Evolutionary conservation across 495 filamentous ascomycete genomes (phyloP), one percentile per base, ranked within the genome.

Genomic region (Xylaria nigripes): DNA sequence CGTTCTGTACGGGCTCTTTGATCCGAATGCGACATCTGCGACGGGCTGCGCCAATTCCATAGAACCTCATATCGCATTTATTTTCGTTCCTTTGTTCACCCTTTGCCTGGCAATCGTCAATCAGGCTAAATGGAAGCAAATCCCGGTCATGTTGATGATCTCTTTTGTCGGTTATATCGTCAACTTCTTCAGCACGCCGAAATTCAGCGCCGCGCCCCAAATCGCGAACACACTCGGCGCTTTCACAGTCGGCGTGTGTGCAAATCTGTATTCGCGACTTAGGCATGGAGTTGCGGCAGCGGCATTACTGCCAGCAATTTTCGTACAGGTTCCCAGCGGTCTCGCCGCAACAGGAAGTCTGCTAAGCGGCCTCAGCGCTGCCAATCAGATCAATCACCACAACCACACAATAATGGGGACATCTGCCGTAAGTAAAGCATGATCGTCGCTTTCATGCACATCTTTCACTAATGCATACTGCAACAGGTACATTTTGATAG

Each of bases 271-370:
- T 72, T 87, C 87, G 7, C 80, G 93, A 12, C 60, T 90, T n/a
- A 77, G 85, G 50, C 85, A 93, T 63, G 89, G 89, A 1, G 76
- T 96, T 13, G 90, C 92, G 0, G 91, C 90, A 1, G 88, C 89
- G 0, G 86, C 88, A 6, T 86, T 98, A 71, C 71, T 97, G 0
- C 92, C 92, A 1, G 92, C 88, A 4, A 95, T 98, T 56, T 95
- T 95, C 61, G 92, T 98, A 5, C 87, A 93, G 49, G 93, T 98
- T 5, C 92, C 92, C 2, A 90, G 85, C 13, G 92, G 91, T 3
- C 76, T 98, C 12, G 89, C 93, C 0, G 90, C 89, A 4, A 82
- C 81, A 27, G 92, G 92, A 1, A 88, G 84, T 9, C 70, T 96
- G 54, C 75, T 98, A 13, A 83, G 81, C n/a, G 92, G 93, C 7